phyloP scores from a whole-genome alignment of 2,329 filamentous ascomycete genomes.

The Cytospora leucostoma region DNA sequence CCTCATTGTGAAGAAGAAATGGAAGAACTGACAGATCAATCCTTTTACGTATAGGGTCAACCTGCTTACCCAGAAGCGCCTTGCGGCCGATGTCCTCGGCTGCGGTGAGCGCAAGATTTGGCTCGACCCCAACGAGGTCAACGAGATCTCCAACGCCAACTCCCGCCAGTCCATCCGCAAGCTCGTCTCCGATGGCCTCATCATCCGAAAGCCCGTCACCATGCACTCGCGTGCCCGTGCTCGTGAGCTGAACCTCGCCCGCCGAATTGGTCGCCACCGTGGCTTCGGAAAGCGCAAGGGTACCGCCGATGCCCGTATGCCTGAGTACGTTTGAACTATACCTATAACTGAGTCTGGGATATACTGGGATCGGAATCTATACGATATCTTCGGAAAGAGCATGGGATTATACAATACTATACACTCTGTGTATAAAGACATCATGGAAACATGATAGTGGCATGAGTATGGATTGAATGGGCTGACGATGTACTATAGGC shows the following conservation, averaged over 20 bases:
- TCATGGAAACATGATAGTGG: background rate
- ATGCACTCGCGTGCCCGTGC: slow-evolving; percentile 99
- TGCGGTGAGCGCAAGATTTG: slow-evolving; percentile 99
- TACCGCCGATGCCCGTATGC: slow-evolving; percentile 99
- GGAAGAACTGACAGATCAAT: slow-evolving; percentile 27
- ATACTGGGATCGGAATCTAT: slow-evolving; percentile 2
- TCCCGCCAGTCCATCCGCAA: slow-evolving; percentile 99
- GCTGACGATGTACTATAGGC: slow-evolving; percentile 56
- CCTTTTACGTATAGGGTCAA: slow-evolving; percentile 77
- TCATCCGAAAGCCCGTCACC: slow-evolving; percentile 99
- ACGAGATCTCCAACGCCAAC: slow-evolving; percentile 99
- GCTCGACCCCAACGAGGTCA: slow-evolving; percentile 99
- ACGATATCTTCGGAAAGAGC: slow-evolving; percentile 16
- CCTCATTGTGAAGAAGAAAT: background rate
- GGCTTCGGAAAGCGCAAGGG: slow-evolving; percentile 99
- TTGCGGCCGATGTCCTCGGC: slow-evolving; percentile 97
- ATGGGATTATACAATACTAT: background rate
- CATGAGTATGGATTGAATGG: background rate
- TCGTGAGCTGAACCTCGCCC: slow-evolving; percentile 90
- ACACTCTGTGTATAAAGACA: background rate
- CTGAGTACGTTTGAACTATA: slow-evolving; percentile 66
- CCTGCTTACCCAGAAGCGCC: slow-evolving; percentile 99
- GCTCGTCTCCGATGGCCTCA: slow-evolving; percentile 99
- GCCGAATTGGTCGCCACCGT: slow-evolving; percentile 95
- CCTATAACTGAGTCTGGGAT: background rate